Conservation (phyloP, 148 eudicot genomes). For the Vaccinium macrocarpon region DNA sequence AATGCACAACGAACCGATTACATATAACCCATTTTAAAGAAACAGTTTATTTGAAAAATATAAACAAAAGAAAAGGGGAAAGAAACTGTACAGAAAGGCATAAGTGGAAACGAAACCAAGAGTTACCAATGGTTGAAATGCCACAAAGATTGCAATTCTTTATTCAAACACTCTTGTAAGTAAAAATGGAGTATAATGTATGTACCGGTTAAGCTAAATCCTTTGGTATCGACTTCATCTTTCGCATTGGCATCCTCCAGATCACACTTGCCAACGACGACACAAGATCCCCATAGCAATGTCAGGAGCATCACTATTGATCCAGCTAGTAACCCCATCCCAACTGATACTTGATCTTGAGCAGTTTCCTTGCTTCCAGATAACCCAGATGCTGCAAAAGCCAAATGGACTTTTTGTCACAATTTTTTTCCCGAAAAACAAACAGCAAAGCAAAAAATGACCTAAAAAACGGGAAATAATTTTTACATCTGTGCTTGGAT, state of each 20-base stretch:
- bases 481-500: too few species aligned
- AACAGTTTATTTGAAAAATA: too few species aligned
- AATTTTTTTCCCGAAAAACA: not conserved
- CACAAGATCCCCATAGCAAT: constrained; percentile 46
- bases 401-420: not conserved
- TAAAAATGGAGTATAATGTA: not conserved
- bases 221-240: constrained; percentile 37
- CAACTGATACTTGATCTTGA: constrained; percentile 51
- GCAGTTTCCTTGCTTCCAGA: constrained; percentile 41
- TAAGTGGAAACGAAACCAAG: not conserved
- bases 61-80: not conserved
- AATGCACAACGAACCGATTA: not conserved
- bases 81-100: not conserved
- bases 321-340: constrained; percentile 54
- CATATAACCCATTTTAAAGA: not conserved
- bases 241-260: constrained; percentile 24
- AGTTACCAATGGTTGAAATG: not conserved
- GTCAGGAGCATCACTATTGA: constrained; percentile 48
- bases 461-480: too few species aligned
- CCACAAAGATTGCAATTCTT: not conserved
- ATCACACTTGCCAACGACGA: constrained; percentile 48
- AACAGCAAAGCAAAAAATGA: too few species aligned
- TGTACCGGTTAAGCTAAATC: constrained; percentile 44
- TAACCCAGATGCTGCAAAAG: constrained; percentile 37
- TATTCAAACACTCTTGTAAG: not conserved